These are phyloP conservation scores for Leccinum cinnamomeum DNA, from an alignment of 1,284 basidiomycete genomes.

Conservation along the genomic window DNA sequence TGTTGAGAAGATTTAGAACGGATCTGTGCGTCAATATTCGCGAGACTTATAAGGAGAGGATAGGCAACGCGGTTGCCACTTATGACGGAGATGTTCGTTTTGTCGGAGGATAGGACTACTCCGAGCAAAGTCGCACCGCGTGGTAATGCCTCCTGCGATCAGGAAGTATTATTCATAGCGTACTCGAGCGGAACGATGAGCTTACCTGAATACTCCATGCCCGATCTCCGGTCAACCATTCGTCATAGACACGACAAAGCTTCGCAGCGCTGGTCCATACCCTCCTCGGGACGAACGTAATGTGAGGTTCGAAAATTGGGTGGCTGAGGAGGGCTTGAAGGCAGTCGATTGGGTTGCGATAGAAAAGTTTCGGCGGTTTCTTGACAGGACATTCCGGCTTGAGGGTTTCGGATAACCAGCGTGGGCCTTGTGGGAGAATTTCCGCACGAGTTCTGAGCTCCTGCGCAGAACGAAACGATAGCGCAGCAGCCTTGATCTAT, in stretches of 20 bases:
- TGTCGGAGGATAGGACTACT: neutral
- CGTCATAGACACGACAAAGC: conserved; percentile 1
- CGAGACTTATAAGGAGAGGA: no score
- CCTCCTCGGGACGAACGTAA: conserved; percentile 4
- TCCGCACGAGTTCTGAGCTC: neutral
- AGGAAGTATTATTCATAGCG: neutral
- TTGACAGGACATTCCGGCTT: neutral
- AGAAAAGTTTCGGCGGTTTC: neutral
- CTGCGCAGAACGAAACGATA: neutral
- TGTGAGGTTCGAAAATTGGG: neutral
- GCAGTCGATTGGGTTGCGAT: neutral
- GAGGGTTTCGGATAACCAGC: neutral
- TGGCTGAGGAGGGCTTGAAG: neutral
- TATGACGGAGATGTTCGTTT: no score
- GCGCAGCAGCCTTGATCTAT: neutral
- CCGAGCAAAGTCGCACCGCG: neutral
- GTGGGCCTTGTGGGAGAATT: neutral
- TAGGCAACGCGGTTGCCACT: no score
- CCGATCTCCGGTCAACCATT: no score
- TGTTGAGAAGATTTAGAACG: neutral
- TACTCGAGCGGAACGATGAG: neutral
- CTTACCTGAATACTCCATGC: conserved; percentile 3
- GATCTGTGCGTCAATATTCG: neutral
- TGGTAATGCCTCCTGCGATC: neutral
- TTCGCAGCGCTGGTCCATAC: conserved; percentile 4